Percentiles rank a stretch among this genome's conserved stretches.
These are phyloP conservation scores for Euryodendron excelsum DNA, from an alignment of 148 eudicot species.

Conservation along the genomic window DNA sequence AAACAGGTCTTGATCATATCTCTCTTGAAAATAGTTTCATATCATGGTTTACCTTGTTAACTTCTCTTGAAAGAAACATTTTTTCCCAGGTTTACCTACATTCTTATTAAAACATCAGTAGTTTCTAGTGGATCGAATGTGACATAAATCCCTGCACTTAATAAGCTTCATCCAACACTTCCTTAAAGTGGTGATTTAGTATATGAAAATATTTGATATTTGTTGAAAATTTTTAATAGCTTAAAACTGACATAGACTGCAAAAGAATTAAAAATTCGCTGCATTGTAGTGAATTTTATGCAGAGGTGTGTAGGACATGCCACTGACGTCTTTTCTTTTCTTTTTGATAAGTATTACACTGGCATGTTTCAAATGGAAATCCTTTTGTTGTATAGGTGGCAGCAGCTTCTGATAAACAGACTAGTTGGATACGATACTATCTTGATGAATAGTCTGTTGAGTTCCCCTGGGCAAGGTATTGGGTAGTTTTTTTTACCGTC, in stretches of 20 bases:
- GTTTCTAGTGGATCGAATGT: background rate
- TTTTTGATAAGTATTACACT: background rate
- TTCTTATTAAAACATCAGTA: background rate
- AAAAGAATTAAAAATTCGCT: background rate
- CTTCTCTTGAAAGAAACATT: background rate
- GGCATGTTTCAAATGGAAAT: background rate
- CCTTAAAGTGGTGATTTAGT: background rate
- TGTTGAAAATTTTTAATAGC: background rate
- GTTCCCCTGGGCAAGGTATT: slow-evolving; percentile 88
- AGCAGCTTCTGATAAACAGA: slow-evolving; percentile 92
- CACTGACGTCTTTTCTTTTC: background rate
- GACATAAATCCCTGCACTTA: background rate
- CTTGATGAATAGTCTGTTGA: slow-evolving; percentile 88
- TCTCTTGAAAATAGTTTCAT: background rate
- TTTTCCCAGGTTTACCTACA: background rate
- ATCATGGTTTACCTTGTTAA: background rate
- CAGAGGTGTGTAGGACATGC: background rate
- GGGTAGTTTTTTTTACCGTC: background rate
- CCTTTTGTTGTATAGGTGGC: slow-evolving; percentile 68
- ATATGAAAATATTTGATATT: background rate
- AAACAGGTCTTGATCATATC: slow-evolving; percentile 53
- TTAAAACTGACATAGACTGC: background rate
- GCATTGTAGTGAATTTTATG: background rate
- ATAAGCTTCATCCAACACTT: background rate
- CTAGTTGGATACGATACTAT: slow-evolving; percentile 97